phyloP scores from a whole-genome alignment of 2,329 filamentous ascomycete genomes.

The Chaetomium globosum region DNA sequence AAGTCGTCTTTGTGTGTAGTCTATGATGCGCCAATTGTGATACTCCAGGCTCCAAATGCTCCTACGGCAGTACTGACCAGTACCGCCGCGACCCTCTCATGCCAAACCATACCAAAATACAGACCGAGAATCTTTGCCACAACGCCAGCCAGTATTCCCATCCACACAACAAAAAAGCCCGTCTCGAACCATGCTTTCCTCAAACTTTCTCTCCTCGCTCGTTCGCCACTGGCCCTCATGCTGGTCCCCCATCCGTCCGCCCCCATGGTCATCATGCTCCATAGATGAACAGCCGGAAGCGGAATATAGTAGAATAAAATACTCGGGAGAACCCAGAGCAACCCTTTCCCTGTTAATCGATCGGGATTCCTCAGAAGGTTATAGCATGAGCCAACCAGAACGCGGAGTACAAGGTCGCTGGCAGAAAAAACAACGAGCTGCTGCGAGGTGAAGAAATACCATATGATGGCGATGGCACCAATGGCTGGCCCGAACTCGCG shows the following conservation, averaged over 20 bases:
- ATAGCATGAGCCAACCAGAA: constrained; percentile 23
- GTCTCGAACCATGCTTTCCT: constrained; percentile 27
- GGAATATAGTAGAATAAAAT: constrained; percentile 29
- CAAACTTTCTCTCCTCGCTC: constrained; percentile 22
- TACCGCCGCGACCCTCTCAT: constrained; percentile 21
- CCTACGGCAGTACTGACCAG: background rate
- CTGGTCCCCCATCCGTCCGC: constrained; percentile 29
- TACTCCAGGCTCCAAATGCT: constrained; percentile 21
- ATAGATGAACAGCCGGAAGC: constrained; percentile 26
- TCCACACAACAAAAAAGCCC: constrained; percentile 30
- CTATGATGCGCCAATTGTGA: constrained; percentile 24
- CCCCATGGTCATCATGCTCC: constrained; percentile 29
- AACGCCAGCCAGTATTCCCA: constrained; percentile 25
- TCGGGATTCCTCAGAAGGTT: constrained; percentile 25
- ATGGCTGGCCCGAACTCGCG: constrained; percentile 28
- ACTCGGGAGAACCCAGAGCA: constrained; percentile 23
- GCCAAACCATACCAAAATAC: constrained; percentile 16
- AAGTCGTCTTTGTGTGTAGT: background rate
- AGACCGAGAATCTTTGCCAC: constrained; percentile 16
- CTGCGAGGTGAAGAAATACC: constrained; percentile 26
- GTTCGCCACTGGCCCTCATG: constrained; percentile 28
- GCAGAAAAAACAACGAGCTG: constrained; percentile 17
- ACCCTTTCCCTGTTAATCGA: constrained; percentile 10
- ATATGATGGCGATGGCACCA: constrained; percentile 24
- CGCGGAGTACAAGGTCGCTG: constrained; percentile 21